Evolutionary conservation across 768 basidiomycete genomes (phyloP), one percentile per base, ranked within the genome.

Genomic region (Scleroderma bovista): DNA sequence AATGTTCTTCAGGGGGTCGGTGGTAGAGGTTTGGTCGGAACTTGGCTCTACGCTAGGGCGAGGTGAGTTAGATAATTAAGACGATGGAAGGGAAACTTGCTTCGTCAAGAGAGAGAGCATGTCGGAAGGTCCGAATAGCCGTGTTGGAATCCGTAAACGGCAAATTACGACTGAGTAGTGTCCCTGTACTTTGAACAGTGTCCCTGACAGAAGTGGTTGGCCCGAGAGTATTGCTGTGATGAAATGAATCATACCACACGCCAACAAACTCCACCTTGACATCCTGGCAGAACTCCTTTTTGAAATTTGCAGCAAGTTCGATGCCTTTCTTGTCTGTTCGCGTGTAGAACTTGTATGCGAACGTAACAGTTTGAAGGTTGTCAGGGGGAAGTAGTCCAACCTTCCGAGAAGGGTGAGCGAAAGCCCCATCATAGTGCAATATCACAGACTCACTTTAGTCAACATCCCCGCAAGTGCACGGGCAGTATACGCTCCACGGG

Each of bases 241-340:
- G 33, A 33, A 23, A 45, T 31, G 37, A 9, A 44, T 26, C 77
- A 22, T 56, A 86, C 87, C 87, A 91, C 42, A 88, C 81, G 1
- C 89, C 89, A 42, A 93, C 64, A 47, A 91, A 91, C 13, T 89
- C 84, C n/a, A 91, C 74, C 17, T 73, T 68, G 7, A 90, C 84
- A n/a, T 69, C 64, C 31, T 72, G 76, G 46, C 80, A 85, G 61
- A 87, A 92, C 0, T 83, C 84, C 53, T 72, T 60, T 66, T 89
- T 91, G 67, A 88, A 93, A 10, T 83, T 82, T 2, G 74, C 73
- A 12, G 79, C 78, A 12, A 86, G 64, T 20, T 65, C 47, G 7
- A 74, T 46, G 5, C 77, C 75, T 2, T 62, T 63, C 17, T 67
- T 57, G 55, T 81, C 79, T 23, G 70, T 74, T 5, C 75, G 72